phyloP scores from a whole-genome alignment of 139 green algal genomes.

The Pycnococcus provasolii region DNA sequence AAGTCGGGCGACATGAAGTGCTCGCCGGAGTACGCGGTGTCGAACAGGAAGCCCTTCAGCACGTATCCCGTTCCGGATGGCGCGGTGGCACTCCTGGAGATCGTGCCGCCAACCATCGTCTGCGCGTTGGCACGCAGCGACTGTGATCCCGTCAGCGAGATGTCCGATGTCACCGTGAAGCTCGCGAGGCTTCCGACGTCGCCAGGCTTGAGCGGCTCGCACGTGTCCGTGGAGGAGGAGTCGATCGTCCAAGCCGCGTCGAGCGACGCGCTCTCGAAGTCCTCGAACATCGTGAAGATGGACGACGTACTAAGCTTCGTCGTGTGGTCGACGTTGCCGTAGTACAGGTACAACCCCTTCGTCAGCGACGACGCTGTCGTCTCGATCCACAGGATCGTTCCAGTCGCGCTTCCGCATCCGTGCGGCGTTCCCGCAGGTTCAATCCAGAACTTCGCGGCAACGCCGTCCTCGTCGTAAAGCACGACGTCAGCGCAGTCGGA shows the following conservation, averaged over 20 bases:
- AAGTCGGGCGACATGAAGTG: neutral
- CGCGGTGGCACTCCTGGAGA: neutral
- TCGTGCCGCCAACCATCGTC: neutral
- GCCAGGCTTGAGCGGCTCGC: neutral
- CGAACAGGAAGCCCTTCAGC: neutral
- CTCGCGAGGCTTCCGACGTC: neutral
- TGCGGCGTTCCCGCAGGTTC: neutral
- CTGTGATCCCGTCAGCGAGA: too few relatives aligned
- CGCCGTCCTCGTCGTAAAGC: neutral
- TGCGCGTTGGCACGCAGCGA: too few relatives aligned
- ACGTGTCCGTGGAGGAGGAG: neutral
- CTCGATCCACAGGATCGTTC: neutral
- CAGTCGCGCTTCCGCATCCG: neutral
- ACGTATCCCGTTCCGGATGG: neutral
- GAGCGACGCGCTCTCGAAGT: neutral
- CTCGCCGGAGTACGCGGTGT: neutral
- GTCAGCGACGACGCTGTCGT: neutral
- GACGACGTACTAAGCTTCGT: neutral
- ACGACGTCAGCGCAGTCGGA: neutral
- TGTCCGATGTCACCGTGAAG: neutral
- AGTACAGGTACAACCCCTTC: conserved; percentile 1
- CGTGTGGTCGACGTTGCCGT: neutral
- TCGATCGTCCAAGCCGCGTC: neutral
- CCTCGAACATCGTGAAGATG: neutral
- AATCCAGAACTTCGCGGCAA: neutral